A percentile compares a stretch with the other conserved stretches of the same genome.
Evolutionary conservation across 352 stramenopile genomes (phyloP).

Genomic region (Pythium aphanidermatum): DNA sequence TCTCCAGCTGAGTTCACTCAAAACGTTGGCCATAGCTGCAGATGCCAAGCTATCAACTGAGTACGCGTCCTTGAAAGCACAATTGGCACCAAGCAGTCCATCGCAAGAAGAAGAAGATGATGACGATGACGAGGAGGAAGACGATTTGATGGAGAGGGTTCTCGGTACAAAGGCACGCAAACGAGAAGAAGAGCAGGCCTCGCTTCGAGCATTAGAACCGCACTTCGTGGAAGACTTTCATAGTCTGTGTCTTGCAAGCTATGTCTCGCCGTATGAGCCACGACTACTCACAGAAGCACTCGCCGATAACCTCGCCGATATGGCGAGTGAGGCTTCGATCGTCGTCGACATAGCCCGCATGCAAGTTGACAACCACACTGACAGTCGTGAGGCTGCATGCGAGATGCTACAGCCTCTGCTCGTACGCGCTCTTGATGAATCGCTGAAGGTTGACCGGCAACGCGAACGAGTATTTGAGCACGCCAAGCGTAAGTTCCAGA

Average conservation of each 20-base stretch:
- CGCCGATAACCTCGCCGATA: constrained; percentile 4
- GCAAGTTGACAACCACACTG: background rate
- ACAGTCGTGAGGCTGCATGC: background rate
- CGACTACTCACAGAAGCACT: constrained; percentile 3
- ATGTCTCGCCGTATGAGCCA: constrained; percentile 12
- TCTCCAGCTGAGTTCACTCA: constrained; percentile 5
- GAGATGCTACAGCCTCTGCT: constrained; percentile 11
- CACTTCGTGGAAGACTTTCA: constrained; percentile 18
- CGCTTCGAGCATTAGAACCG: constrained; percentile 7
- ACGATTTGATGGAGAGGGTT: constrained; percentile 19
- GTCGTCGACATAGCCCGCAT: constrained; percentile 21
- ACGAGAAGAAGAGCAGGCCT: constrained; percentile 6
- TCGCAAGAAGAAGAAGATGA: constrained; percentile 10
- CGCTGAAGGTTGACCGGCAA: constrained; percentile 3
- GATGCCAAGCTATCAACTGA: constrained; percentile 2
- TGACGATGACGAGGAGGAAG: constrained; percentile 17
- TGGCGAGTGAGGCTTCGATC: constrained; percentile 16
- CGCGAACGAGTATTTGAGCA: constrained; percentile 14
- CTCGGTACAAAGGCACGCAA: constrained; percentile 12
- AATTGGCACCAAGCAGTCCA: background rate
- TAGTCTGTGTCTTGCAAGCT: constrained; percentile 1
- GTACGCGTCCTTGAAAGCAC: constrained; percentile 1
- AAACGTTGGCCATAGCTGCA: constrained; percentile 4
- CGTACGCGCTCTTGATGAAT: constrained; percentile 16
- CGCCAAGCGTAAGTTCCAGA: constrained; percentile 15